Percentiles rank a stretch among this genome's conserved stretches.
These are phyloP conservation scores for Sordariomycetes sp. DNA, from an alignment of 2,329 filamentous ascomycete species.

Conservation along the genomic window DNA sequence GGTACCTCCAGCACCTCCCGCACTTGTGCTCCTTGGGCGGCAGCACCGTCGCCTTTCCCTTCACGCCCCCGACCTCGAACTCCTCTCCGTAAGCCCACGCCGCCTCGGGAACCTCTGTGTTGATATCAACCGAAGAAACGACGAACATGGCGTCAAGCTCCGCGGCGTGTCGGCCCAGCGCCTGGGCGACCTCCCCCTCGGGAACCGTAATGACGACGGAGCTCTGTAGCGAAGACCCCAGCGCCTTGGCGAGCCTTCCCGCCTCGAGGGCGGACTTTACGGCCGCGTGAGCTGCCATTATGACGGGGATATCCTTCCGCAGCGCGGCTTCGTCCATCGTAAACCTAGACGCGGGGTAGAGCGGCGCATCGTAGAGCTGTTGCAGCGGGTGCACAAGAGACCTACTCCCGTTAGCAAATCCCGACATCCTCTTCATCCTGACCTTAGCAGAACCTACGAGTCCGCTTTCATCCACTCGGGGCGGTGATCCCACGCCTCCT, in stretches of 20 bases:
- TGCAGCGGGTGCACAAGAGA: constrained; percentile 24
- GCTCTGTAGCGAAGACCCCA: constrained; percentile 73
- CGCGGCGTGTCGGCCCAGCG: constrained; percentile 22
- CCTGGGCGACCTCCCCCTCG: constrained; percentile 15
- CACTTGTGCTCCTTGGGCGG: constrained; percentile 56
- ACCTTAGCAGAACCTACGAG: constrained; percentile 16
- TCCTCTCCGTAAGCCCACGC: constrained; percentile 27
- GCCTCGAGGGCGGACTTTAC: constrained; percentile 67
- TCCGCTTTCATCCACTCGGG: constrained; percentile 48
- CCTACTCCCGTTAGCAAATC: constrained; percentile 8
- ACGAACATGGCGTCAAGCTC: constrained; percentile 56
- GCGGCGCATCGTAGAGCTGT: constrained; percentile 29
- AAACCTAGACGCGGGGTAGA: constrained; percentile 26
- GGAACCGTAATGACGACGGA: constrained; percentile 45
- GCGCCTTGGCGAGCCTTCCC: constrained; percentile 54
- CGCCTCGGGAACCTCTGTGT: constrained; percentile 15
- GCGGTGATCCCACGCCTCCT: constrained; percentile 75
- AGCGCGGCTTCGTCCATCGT: constrained; percentile 22
- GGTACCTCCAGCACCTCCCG: constrained; percentile 77
- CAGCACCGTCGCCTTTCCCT: constrained; percentile 27
- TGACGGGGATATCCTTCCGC: constrained; percentile 25
- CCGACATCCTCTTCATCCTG: not conserved
- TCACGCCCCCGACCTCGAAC: constrained; percentile 24
- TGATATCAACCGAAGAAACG: constrained; percentile 48
- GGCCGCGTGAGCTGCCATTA: constrained; percentile 46